phyloP scores from a whole-genome alignment of 805 yeast species.

The Candida loeiensis region DNA sequence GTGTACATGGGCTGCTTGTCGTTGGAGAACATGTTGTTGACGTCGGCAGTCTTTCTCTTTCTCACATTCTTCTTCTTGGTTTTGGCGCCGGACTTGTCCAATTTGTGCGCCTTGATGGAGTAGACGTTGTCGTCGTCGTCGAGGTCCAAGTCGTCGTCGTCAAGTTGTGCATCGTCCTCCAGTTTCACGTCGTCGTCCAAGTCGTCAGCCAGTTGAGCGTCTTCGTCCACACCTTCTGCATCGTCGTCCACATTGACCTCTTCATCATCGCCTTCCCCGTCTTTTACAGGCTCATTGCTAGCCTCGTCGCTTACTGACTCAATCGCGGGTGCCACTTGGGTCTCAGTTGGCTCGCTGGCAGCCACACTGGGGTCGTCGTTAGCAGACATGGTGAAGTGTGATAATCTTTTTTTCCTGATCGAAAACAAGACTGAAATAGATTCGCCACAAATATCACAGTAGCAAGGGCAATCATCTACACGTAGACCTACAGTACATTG shows the following conservation, averaged over 20 bases:
- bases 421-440: not conserved
- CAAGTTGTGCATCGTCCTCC: not conserved
- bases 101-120: conserved; percentile 23
- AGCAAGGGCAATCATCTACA: no score
- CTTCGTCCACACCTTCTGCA: conserved; percentile 1
- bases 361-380: conserved; percentile 1
- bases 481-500: no score
- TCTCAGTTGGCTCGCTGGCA: not conserved
- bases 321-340: no score
- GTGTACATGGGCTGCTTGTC: conserved; percentile 4
- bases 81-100: conserved; percentile 9
- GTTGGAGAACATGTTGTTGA: conserved; percentile 8
- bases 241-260: not conserved
- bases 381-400: conserved; percentile 4
- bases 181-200: not conserved
- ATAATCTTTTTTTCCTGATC: not conserved
- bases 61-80: conserved; percentile 31
- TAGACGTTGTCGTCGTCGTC: conserved; percentile 21
- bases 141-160: conserved; percentile 1
- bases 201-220: not conserved
- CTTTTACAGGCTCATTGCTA: no score
- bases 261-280: conserved; percentile 1
- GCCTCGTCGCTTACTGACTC: no score
- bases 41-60: conserved; percentile 15
- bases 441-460: no score